Percentiles rank a stretch among this genome's conserved stretches.
Conservation (phyloP, 768 basidiomycete genomes). For the Suillus americanus region DNA sequence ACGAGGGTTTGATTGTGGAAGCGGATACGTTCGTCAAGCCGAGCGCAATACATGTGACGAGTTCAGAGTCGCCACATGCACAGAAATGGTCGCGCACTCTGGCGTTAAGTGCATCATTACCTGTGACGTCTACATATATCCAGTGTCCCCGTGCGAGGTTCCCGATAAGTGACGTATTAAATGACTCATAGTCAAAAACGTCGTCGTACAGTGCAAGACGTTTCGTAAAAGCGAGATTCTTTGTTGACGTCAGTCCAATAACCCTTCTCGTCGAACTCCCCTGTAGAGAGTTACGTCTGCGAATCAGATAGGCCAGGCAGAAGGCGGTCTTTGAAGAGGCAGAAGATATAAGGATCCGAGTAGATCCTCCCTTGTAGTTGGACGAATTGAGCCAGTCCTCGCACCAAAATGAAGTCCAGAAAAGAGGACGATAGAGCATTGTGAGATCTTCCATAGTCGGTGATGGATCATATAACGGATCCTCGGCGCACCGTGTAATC, state of each 20-base stretch:
- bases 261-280: constrained; percentile 33
- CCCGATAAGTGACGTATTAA: constrained; percentile 33
- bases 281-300: constrained; percentile 37
- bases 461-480: constrained; percentile 52
- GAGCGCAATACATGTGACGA: constrained; percentile 46
- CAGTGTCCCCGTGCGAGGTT: constrained; percentile 37
- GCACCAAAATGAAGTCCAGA: constrained; percentile 77
- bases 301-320: constrained; percentile 60
- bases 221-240: constrained; percentile 56
- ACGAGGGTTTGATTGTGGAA: constrained; percentile 31
- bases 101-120: constrained; percentile 50
- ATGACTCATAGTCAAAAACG: constrained; percentile 53
- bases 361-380: constrained; percentile 48
- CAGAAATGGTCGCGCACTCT: constrained; percentile 42
- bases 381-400: constrained; percentile 65
- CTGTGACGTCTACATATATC: constrained; percentile 67
- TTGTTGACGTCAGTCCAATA: constrained; percentile 59
- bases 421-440: constrained; percentile 72
- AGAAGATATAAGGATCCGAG: constrained; percentile 58
- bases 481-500: constrained; percentile 55
- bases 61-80: constrained; percentile 9
- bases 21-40: constrained; percentile 61
- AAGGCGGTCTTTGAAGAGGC: constrained; percentile 76
- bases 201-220: constrained; percentile 56
- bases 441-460: constrained; percentile 55